These are phyloP conservation scores for Quercus robur DNA, from an alignment of 306 rosid species.

Conservation along the genomic window DNA sequence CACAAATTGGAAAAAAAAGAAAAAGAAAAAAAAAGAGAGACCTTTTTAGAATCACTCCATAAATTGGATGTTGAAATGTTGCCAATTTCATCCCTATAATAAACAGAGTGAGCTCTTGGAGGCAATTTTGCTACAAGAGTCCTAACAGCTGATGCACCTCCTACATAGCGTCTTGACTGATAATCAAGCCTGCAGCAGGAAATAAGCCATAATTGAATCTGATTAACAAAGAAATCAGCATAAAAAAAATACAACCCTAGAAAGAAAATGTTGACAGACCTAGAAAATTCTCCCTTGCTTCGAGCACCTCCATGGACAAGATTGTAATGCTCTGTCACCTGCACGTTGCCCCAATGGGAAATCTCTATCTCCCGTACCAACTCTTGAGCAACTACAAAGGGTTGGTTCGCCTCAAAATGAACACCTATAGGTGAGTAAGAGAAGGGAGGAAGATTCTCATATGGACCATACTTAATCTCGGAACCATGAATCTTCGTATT, in stretches of 20 bases:
- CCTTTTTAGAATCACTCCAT: conserved; percentile 96
- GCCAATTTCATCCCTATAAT: conserved; percentile 94
- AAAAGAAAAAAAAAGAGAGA: neutral
- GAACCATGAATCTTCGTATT: conserved; percentile 74
- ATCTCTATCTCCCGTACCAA: conserved; percentile 83
- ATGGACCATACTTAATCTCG: conserved; percentile 91
- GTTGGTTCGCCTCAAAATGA: conserved; percentile 86
- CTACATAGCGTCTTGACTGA: conserved; percentile 73
- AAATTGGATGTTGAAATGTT: conserved; percentile 92
- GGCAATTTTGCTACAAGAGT: conserved; percentile 86
- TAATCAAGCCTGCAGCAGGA: conserved; percentile 77
- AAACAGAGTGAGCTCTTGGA: conserved; percentile 88
- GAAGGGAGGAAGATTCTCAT: conserved; percentile 65
- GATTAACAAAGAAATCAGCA: conserved; percentile 18
- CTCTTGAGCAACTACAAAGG: conserved; percentile 88
- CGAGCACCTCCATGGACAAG: conserved; percentile 85
- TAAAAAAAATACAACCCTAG: neutral
- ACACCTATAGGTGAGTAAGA: conserved; percentile 64
- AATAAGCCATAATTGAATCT: conserved; percentile 19
- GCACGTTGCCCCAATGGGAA: conserved; percentile 97
- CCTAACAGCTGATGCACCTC: conserved; percentile 83
- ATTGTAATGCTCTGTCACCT: conserved; percentile 86
- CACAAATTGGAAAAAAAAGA: neutral
- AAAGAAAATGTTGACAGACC: conserved; percentile 42
- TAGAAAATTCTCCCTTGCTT: conserved; percentile 94